Evolutionary conservation across 2,329 filamentous ascomycete species (phyloP).

Genomic region (Alternaria arborescens): DNA sequence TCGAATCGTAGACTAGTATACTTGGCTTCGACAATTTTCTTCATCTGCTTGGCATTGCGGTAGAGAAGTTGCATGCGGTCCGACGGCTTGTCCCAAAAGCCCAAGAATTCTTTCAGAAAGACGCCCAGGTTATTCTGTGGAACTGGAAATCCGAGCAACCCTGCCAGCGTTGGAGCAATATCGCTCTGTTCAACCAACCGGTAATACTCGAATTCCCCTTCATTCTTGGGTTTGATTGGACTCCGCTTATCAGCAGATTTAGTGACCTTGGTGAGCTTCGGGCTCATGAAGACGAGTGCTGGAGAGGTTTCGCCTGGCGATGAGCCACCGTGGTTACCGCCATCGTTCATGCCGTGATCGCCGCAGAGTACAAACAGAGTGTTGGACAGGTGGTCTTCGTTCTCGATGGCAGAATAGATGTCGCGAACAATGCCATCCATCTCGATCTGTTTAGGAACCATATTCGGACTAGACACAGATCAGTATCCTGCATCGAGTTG

Average conservation of each 20-base stretch:
- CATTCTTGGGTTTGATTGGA: constrained; percentile 64
- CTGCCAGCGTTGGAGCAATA: constrained; percentile 86
- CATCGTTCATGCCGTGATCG: constrained; percentile 99
- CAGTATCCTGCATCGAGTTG: constrained; percentile 5
- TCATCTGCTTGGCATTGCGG: constrained; percentile 82
- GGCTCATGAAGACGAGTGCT: constrained; percentile 88
- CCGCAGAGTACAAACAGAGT: constrained; percentile 87
- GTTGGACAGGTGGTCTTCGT: constrained; percentile 73
- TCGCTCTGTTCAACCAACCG: constrained; percentile 90
- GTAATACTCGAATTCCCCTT: constrained; percentile 82
- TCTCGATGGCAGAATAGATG: constrained; percentile 79
- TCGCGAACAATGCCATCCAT: constrained; percentile 85
- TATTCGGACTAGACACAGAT: constrained; percentile 71
- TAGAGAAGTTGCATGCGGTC: constrained; percentile 74
- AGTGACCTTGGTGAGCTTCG: constrained; percentile 73
- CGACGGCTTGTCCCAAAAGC: constrained; percentile 71
- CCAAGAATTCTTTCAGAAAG: constrained; percentile 80
- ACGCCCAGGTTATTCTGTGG: constrained; percentile 90
- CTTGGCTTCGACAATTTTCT: constrained; percentile 77
- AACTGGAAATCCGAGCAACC: constrained; percentile 84
- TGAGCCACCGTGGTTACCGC: constrained; percentile 94
- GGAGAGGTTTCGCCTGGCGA: constrained; percentile 93
- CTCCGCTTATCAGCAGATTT: constrained; percentile 42
- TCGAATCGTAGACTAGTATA: constrained; percentile 67
- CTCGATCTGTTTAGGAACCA: constrained; percentile 90